A percentile compares a stretch with the other conserved stretches of the same genome.
Conservation (phyloP, 2,329 filamentous ascomycete species). For the Neonectria ditissima region DNA sequence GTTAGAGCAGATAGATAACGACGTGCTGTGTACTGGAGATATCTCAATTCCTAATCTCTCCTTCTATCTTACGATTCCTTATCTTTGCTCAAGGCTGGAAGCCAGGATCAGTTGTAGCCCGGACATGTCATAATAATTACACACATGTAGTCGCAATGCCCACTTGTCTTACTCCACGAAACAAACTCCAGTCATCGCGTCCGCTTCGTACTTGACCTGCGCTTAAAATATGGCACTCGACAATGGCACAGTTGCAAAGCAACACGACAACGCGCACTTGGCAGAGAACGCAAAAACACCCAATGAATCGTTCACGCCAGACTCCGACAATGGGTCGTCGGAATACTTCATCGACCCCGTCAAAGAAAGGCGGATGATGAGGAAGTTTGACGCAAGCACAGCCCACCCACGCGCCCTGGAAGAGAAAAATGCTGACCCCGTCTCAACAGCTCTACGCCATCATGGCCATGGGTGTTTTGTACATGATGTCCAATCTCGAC, state of each 20-base stretch:
- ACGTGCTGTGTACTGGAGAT: background rate
- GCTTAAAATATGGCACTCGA: background rate
- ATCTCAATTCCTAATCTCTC: background rate
- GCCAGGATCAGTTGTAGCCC: background rate
- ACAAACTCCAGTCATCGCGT: background rate
- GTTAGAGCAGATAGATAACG: background rate
- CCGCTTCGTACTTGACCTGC: background rate
- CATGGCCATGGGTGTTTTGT: conserved; percentile 42
- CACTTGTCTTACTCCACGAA: background rate
- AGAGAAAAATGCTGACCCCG: background rate
- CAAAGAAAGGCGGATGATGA: conserved; percentile 39
- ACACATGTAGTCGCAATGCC: background rate
- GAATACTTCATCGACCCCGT: conserved; percentile 29
- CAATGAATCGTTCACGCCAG: conserved; percentile 5
- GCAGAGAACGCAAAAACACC: background rate
- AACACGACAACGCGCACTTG: background rate
- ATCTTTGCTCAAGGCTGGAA: background rate
- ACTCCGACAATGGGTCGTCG: conserved; percentile 25
- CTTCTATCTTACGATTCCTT: background rate
- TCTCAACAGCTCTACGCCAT: conserved; percentile 26
- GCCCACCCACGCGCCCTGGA: background rate
- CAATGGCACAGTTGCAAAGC: background rate
- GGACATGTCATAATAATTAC: background rate
- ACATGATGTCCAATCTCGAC: conserved; percentile 49
- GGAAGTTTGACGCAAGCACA: conserved; percentile 40